phyloP scores from a whole-genome alignment of 352 stramenopile genomes.

The Ophiocytium majus region DNA sequence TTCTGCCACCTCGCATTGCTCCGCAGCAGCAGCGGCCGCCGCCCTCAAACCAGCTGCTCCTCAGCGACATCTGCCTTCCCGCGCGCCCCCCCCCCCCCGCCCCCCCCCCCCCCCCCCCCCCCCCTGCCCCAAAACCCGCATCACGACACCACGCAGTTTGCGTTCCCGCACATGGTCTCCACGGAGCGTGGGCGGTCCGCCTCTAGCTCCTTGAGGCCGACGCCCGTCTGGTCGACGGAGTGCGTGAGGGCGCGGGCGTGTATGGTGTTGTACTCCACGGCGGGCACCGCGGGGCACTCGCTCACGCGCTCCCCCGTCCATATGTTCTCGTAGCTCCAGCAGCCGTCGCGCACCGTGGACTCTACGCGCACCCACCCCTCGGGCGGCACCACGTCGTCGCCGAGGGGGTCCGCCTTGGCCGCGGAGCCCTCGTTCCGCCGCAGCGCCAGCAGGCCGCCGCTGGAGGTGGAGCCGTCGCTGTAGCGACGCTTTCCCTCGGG shows the following conservation, averaged over 20 bases:
- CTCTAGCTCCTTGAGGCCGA: constrained; percentile 4
- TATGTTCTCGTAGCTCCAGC: constrained; percentile 13
- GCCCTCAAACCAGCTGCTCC: too few relatives aligned
- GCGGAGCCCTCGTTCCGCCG: not conserved
- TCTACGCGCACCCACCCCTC: constrained; percentile 14
- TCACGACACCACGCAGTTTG: too few relatives aligned
- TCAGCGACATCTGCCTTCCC: too few relatives aligned
- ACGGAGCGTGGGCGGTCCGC: too few relatives aligned
- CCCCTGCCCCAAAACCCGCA: too few relatives aligned
- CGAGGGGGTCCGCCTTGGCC: not conserved
- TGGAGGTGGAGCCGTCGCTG: not conserved
- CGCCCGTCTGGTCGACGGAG: not conserved
- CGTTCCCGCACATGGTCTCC: too few relatives aligned
- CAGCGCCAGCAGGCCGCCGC: not conserved
- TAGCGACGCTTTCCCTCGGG: constrained; percentile 27
- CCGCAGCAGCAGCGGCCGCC: too few relatives aligned
- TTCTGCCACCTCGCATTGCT: too few relatives aligned
- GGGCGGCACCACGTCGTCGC: not conserved
- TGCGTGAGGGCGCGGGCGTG: constrained; percentile 19
- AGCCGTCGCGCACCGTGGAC: not conserved
- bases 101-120: too few relatives aligned
- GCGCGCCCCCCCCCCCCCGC: too few relatives aligned
- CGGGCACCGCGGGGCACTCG: not conserved
- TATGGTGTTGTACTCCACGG: constrained; percentile 23
- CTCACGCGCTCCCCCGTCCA: constrained; percentile 18